Conservation (phyloP, 192 early-diverging fungal species). For the Phlyctochytrium arcticum region DNA sequence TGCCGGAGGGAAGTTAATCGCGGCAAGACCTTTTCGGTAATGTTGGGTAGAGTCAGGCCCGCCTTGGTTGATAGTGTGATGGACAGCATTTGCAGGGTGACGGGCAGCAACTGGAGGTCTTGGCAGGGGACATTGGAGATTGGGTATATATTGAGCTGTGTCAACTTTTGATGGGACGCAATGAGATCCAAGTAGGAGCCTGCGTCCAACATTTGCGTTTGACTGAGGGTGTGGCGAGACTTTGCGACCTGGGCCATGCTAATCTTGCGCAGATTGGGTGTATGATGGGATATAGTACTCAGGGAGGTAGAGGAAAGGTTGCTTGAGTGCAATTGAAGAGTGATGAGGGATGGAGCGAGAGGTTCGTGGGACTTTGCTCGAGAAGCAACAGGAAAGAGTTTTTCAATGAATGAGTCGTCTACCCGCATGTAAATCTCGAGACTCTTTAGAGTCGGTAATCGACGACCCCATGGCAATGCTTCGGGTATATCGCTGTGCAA, state of each 20-base stretch:
- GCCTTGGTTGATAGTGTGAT: neutral
- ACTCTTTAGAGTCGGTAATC: neutral
- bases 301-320: too few relatives aligned
- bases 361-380: too few relatives aligned
- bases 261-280: too few relatives aligned
- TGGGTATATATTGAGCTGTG: neutral
- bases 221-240: too few relatives aligned
- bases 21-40: neutral
- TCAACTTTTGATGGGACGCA: neutral
- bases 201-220: too few relatives aligned
- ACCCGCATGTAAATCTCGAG: slow-evolving; percentile 10
- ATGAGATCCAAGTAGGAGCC: too few relatives aligned
- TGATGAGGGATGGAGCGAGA: too few relatives aligned
- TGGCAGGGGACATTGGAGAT: neutral
- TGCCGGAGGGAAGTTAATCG: neutral
- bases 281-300: too few relatives aligned
- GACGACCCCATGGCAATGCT: neutral
- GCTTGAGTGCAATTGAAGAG: too few relatives aligned
- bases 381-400: too few relatives aligned
- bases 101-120: neutral
- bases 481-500: slow-evolving; percentile 10
- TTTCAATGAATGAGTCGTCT: neutral
- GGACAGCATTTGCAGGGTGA: neutral
- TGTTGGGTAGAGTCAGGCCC: neutral
- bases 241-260: too few relatives aligned